These are phyloP conservation scores for Cyamopsis tetragonoloba DNA, from an alignment of 306 rosid genomes.

Conservation along the genomic window DNA sequence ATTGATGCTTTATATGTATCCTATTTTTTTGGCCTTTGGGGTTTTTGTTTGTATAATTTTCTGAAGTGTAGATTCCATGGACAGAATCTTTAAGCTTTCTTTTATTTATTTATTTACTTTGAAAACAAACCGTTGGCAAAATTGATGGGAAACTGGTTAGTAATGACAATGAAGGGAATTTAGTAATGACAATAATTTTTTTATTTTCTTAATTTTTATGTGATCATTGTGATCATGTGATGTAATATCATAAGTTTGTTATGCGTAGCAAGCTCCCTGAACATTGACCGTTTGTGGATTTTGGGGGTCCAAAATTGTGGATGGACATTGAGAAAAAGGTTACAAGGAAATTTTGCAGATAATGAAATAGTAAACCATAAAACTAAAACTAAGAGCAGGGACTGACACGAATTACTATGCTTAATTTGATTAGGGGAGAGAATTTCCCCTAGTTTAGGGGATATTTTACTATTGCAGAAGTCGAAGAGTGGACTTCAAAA, in stretches of 20 bases:
- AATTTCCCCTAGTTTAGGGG: not conserved
- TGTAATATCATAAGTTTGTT: not conserved
- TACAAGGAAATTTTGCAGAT: not conserved
- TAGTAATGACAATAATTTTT: slow-evolving; percentile 5
- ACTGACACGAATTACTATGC: not conserved
- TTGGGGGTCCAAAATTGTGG: not conserved
- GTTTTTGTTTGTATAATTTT: not conserved
- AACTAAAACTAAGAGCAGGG: not conserved
- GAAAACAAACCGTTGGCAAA: not conserved
- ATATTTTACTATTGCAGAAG: not conserved
- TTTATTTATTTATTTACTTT: too few relatives aligned
- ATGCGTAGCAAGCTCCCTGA: not conserved
- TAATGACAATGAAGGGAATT: too few relatives aligned
- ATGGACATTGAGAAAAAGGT: not conserved
- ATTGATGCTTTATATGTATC: not conserved
- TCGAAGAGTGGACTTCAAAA: not conserved
- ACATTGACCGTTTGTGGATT: not conserved
- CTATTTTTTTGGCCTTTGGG: not conserved
- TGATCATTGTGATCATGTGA: too few relatives aligned
- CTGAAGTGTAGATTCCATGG: not conserved
- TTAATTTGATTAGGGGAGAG: not conserved
- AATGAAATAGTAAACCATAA: not conserved
- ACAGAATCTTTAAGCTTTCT: not conserved
- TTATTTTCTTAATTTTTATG: too few relatives aligned
- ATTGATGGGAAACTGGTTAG: not conserved